A percentile compares a stretch with the other conserved stretches of the same genome.
Evolutionary conservation across 2,329 filamentous ascomycete genomes (phyloP).

Genomic region (Monosporascus sp.): DNA sequence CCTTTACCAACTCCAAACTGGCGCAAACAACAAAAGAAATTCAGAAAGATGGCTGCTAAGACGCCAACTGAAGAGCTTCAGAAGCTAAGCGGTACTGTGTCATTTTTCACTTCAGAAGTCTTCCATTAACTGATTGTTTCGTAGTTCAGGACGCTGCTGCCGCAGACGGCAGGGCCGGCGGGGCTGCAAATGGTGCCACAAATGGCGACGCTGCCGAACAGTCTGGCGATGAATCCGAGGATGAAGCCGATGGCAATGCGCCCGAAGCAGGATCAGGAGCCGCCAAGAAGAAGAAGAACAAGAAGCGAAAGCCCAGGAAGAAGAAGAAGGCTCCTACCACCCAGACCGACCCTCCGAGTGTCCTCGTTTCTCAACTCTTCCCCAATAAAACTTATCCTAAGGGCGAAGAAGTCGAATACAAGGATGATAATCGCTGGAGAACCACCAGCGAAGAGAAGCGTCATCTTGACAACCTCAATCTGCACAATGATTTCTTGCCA

Average conservation of each 20-base stretch:
- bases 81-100: constrained; percentile 32
- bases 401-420: constrained; percentile 74
- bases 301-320: constrained; percentile 72
- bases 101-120: not conserved
- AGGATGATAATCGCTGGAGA: constrained; percentile 69
- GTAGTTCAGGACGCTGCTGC: constrained; percentile 35
- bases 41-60: constrained; percentile 34
- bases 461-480: constrained; percentile 71
- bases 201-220: constrained; percentile 35
- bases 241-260: constrained; percentile 41
- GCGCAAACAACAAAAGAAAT: not conserved
- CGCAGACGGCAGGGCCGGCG: constrained; percentile 32
- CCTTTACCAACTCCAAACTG: too few relatives aligned
- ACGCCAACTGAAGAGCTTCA: constrained; percentile 34
- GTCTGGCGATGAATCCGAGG: constrained; percentile 47
- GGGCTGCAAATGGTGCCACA: constrained; percentile 29
- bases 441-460: constrained; percentile 83
- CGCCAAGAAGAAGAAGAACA: constrained; percentile 71
- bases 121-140: constrained; percentile 4
- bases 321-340: constrained; percentile 60
- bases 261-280: constrained; percentile 31
- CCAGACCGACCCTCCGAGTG: constrained; percentile 73
- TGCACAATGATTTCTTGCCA: constrained; percentile 61
- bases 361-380: constrained; percentile 69
- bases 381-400: constrained; percentile 66